Evolutionary conservation across 192 early-diverging fungal genomes (phyloP).

Genomic region (Dissophora globulifera): DNA sequence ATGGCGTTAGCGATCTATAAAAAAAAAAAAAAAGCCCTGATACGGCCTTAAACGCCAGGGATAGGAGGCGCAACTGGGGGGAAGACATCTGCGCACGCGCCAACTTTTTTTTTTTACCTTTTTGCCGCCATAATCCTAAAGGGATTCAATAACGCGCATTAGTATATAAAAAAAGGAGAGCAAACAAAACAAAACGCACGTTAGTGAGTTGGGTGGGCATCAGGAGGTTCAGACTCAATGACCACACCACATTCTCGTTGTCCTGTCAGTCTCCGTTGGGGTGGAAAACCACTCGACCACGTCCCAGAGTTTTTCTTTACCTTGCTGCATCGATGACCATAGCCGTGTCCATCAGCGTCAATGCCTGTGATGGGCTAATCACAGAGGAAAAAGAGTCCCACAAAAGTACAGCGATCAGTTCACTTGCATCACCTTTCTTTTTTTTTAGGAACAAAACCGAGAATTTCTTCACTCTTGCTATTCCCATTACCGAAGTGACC

Average conservation of each 20-base stretch:
- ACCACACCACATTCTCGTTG: not conserved
- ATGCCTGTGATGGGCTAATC: conserved; percentile 37
- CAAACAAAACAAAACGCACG: too few species aligned
- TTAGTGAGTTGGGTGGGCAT: not conserved
- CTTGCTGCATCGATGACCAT: conserved; percentile 53
- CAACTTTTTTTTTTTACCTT: conserved; percentile 21
- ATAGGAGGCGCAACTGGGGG: too few species aligned
- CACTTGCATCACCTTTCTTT: too few species aligned
- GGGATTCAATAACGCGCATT: too few species aligned
- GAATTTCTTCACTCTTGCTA: conserved; percentile 60
- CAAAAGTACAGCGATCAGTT: too few species aligned
- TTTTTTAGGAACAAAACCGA: not conserved
- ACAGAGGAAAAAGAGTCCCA: not conserved
- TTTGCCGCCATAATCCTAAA: conserved; percentile 51
- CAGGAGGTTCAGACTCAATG: not conserved
- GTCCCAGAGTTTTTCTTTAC: conserved; percentile 31
- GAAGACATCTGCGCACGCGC: too few species aligned
- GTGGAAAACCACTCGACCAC: not conserved
- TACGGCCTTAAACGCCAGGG: too few species aligned
- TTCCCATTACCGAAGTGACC: conserved; percentile 15
- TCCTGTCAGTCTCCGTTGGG: not conserved
- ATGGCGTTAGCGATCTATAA: too few species aligned
- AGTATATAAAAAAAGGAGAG: not conserved
- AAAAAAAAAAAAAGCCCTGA: too few species aligned
- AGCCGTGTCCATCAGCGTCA: conserved; percentile 32